phyloP scores from a whole-genome alignment of 192 early-diverging fungal species.

The Powellomyces hirtus region DNA sequence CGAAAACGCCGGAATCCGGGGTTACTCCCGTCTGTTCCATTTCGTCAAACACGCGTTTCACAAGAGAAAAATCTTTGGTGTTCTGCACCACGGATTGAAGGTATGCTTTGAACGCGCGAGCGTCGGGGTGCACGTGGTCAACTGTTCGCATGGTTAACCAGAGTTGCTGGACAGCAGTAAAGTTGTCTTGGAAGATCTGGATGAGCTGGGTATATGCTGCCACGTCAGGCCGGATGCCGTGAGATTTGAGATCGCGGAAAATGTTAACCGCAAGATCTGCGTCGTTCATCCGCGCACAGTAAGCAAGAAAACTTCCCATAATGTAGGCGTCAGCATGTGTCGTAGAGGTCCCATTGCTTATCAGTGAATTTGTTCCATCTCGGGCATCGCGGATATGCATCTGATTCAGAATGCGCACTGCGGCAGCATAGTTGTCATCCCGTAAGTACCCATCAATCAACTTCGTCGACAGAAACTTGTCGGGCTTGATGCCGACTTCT shows the following conservation, averaged over 20 bases:
- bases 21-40: not conserved
- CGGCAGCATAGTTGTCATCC: not conserved
- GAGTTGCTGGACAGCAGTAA: not conserved
- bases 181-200: slow-evolving; percentile 1
- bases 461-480: not conserved
- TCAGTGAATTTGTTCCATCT: no score
- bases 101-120: not conserved
- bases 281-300: not conserved
- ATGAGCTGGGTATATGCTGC: slow-evolving; percentile 14
- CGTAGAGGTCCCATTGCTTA: no score
- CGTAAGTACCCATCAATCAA: not conserved
- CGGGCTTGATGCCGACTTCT: not conserved
- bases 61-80: not conserved
- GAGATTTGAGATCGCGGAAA: not conserved
- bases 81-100: not conserved
- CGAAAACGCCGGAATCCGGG: not conserved
- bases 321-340: not conserved
- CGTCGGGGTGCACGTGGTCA: not conserved
- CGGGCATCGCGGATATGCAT: not conserved
- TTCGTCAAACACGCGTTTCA: not conserved
- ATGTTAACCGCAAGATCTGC: not conserved
- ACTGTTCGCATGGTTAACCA: not conserved
- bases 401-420: not conserved
- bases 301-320: not conserved
- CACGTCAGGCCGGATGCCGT: not conserved